Conservation (phyloP, 202 grass and related monocot species). For the Digitaria exilis region DNA sequence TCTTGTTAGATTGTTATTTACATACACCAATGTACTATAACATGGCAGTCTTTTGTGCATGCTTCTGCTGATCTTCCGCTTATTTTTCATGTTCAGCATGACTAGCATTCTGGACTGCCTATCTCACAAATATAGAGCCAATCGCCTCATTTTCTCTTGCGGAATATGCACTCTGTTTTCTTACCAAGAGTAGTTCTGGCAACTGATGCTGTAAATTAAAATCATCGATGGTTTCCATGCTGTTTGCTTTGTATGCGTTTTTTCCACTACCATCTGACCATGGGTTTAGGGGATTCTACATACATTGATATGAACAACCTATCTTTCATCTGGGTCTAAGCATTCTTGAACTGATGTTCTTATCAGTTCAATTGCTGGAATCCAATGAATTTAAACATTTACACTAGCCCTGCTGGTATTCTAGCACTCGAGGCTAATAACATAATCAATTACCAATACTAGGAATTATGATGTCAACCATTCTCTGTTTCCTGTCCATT, state of each 20-base stretch:
- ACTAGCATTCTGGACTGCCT: neutral
- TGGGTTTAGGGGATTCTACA: neutral
- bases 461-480: constrained; percentile 7
- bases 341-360: constrained; percentile 8
- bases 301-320: neutral
- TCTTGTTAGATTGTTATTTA: constrained; percentile 20
- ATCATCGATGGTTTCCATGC: neutral
- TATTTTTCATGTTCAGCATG: constrained; percentile 19
- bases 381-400: neutral
- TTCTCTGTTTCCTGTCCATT: constrained; percentile 4
- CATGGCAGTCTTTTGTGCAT: constrained; percentile 16
- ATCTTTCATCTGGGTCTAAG: constrained; percentile 6
- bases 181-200: constrained; percentile 12
- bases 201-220: neutral
- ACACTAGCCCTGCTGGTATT: constrained; percentile 10
- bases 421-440: constrained; percentile 4
- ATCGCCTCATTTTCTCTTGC: neutral
- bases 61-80: constrained; percentile 14
- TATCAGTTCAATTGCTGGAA: constrained; percentile 3
- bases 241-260: neutral
- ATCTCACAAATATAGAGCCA: constrained; percentile 19
- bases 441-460: neutral
- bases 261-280: neutral
- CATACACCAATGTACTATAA: neutral
- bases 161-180: constrained; percentile 3